phyloP scores from a whole-genome alignment of 106 monocot species.

The Triglochin maritima region DNA sequence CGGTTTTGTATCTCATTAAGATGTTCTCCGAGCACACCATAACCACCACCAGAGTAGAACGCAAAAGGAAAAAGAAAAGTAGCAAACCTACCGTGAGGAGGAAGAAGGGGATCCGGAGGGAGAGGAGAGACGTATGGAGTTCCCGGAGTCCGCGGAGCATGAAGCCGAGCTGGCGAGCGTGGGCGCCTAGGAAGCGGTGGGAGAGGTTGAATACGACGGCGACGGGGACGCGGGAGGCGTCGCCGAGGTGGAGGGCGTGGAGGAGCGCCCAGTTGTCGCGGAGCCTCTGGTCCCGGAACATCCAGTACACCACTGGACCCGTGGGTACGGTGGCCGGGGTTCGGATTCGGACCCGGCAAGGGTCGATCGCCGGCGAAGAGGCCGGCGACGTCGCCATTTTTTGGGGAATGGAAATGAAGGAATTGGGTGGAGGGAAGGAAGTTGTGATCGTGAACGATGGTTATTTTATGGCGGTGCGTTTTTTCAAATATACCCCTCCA shows the following conservation, averaged over 20 bases:
- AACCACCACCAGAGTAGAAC: background rate
- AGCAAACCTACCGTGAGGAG: constrained; percentile 22
- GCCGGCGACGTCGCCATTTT: background rate
- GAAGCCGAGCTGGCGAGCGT: constrained; percentile 79
- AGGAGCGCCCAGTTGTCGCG: constrained; percentile 60
- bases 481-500: too few species aligned
- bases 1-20: too few species aligned
- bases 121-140: constrained; percentile 23
- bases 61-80: background rate
- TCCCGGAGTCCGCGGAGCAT: constrained; percentile 69
- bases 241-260: constrained; percentile 56
- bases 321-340: constrained; percentile 9
- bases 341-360: constrained; percentile 36
- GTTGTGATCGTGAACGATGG: too few species aligned
- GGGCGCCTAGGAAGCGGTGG: constrained; percentile 75
- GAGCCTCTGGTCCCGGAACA: constrained; percentile 68
- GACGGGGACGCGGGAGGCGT: constrained; percentile 33
- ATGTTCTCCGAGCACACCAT: too few species aligned
- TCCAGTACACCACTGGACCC: constrained; percentile 67
- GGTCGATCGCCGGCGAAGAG: constrained; percentile 13
- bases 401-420: too few species aligned
- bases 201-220: constrained; percentile 65
- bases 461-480: too few species aligned
- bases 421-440: too few species aligned
- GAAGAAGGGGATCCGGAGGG: constrained; percentile 64